Evolutionary conservation across 441 rosid genomes (phyloP), one percentile per base, ranked within the genome.

Genomic region (Biscutella laevigata): DNA sequence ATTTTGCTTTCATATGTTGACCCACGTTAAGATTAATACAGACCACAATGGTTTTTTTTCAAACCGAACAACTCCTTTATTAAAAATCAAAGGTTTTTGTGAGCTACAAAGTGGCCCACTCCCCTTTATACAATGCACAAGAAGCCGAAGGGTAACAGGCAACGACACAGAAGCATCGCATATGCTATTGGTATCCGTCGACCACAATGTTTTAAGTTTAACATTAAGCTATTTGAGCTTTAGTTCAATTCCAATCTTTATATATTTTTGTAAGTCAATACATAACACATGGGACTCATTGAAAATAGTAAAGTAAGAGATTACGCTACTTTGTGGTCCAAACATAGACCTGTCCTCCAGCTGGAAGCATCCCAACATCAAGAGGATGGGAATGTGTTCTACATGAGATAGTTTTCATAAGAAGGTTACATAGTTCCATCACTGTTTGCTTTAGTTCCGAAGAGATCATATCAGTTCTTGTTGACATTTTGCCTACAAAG

Each of bases 261-360:
- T 5, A 30, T 33, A 46, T 27, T 7, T 38, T 17, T 15, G 7
- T 1, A 2, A 1, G 6, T 37, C 7, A 22, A 7, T 54, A 13
- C 20, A 47, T 24, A 17, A 47, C 44, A n/a, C n/a, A 10, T 19
- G 14, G 35, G 40, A 22, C 29, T 12, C 30, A 13, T 13, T 30
- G 28, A 43, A 41, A 51, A 40, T 2, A 20, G 30, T 19, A 0
- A 35, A 51, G 20, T n/a, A n/a, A n/a, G n/a, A n/a, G n/a, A n/a
- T n/a, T 25, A 7, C 2, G 14, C 30, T 68, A 54, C 56, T 60
- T 59, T 36, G 61, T 25, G n/a, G 84, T 78, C 92, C 94, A 91
- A 25, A 78, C 55, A 59, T 78, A 87, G 58, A 90, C 88, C 46
- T 78, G 82, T 19, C 95, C 92, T 2, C 92, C 86, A 4, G 65